phyloP scores from a whole-genome alignment of 2,329 filamentous ascomycete species.

The Lachnellula hyalina region DNA sequence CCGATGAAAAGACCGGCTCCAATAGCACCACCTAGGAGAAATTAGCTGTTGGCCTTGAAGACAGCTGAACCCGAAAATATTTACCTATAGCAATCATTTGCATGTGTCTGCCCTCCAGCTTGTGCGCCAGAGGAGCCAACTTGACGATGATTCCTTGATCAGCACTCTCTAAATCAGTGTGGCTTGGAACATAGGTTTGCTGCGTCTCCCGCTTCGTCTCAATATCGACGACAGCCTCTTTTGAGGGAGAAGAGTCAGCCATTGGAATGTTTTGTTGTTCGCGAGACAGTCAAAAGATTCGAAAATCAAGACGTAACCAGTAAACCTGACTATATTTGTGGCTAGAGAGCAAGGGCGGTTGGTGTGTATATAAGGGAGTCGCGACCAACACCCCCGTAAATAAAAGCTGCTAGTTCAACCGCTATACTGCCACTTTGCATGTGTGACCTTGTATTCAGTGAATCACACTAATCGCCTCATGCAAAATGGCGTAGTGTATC shows the following conservation, averaged over 20 bases:
- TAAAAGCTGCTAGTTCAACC: background rate
- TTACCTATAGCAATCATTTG: constrained; percentile 44
- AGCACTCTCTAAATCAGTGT: constrained; percentile 35
- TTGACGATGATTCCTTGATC: constrained; percentile 13
- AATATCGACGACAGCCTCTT: background rate
- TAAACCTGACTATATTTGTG: too few relatives aligned
- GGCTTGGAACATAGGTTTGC: constrained; percentile 46
- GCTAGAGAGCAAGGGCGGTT: too few relatives aligned
- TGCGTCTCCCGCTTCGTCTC: constrained; percentile 52
- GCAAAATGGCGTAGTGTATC: background rate
- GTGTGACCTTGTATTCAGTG: background rate
- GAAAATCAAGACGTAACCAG: background rate
- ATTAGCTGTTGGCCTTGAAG: background rate
- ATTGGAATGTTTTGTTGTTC: background rate
- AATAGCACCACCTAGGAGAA: constrained; percentile 44
- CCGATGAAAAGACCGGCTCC: constrained; percentile 68
- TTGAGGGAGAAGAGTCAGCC: background rate
- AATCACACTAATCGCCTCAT: background rate
- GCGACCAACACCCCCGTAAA: background rate
- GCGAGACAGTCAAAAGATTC: too few relatives aligned
- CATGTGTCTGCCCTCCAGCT: constrained; percentile 40
- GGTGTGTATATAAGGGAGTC: background rate
- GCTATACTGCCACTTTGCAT: background rate
- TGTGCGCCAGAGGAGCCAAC: constrained; percentile 7
- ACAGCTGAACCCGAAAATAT: background rate